Conservation (phyloP, 1,139 yeast genomes). For the Blastobotrys elegans region DNA sequence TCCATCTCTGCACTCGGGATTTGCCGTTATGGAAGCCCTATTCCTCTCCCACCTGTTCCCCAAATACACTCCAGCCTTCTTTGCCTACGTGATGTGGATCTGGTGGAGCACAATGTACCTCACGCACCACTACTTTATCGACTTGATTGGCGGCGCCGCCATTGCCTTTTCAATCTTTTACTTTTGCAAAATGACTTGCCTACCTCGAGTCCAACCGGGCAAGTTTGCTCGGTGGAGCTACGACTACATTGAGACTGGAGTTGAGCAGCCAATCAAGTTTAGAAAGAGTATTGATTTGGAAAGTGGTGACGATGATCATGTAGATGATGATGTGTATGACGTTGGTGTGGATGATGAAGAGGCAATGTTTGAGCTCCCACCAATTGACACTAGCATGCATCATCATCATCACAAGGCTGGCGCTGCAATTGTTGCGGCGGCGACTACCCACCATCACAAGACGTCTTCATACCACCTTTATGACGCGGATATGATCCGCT, state of each 20-base stretch:
- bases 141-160: conserved; percentile 84
- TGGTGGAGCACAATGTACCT: conserved; percentile 99
- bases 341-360: conserved; percentile 7
- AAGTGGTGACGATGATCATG: conserved; percentile 22
- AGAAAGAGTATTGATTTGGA: conserved; percentile 24
- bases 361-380: conserved; percentile 11
- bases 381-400: conserved; percentile 5
- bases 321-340: not conserved
- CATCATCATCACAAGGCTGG: not conserved
- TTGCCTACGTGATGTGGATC: conserved; percentile 77
- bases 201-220: conserved; percentile 62
- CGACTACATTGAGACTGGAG: conserved; percentile 38
- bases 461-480: conserved; percentile 15
- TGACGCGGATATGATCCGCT: conserved; percentile 18
- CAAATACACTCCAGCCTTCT: conserved; percentile 53
- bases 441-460: conserved; percentile 10
- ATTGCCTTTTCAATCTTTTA: conserved; percentile 67
- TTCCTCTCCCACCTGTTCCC: conserved; percentile 84
- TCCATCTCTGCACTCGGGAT: conserved; percentile 93
- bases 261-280: conserved; percentile 28
- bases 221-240: conserved; percentile 88
- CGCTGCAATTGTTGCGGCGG: not conserved
- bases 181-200: conserved; percentile 63
- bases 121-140: conserved; percentile 92
- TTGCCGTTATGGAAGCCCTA: conserved; percentile 88